Conservation (phyloP, 768 basidiomycete genomes). For the Phlegmacium glaucopus region DNA sequence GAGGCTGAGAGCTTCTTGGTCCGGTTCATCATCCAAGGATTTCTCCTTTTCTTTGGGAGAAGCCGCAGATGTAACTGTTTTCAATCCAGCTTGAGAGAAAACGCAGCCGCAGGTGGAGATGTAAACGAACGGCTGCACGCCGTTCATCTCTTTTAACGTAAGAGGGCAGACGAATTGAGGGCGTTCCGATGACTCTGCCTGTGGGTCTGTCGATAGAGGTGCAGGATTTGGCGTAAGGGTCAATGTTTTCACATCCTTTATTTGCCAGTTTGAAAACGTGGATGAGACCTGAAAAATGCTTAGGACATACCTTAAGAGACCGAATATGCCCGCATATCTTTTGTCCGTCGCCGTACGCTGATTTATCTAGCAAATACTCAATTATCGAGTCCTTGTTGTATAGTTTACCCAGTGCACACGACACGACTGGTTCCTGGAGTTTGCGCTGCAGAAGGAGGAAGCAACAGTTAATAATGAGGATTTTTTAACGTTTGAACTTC, state of each 20-base stretch:
- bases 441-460: conserved; percentile 47
- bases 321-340: conserved; percentile 91
- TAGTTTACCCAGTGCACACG: conserved; percentile 88
- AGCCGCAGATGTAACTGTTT: conserved; percentile 48
- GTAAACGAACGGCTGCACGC: conserved; percentile 84
- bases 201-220: conserved; percentile 36
- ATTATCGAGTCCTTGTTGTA: conserved; percentile 96
- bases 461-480: background rate
- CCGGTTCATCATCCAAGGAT: conserved; percentile 18
- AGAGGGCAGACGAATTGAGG: conserved; percentile 89
- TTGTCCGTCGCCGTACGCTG: conserved; percentile 86
- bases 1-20: conserved; percentile 38
- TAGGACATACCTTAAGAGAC: conserved; percentile 72
- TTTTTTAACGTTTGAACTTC: background rate
- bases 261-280: background rate
- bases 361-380: conserved; percentile 82
- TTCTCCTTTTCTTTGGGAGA: conserved; percentile 30
- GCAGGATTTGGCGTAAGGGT: conserved; percentile 75
- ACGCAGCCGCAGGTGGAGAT: conserved; percentile 85
- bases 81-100: conserved; percentile 82
- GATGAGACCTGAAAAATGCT: background rate
- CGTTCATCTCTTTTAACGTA: conserved; percentile 94
- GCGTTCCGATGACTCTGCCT: conserved; percentile 34
- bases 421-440: conserved; percentile 87
- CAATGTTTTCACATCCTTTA: conserved; percentile 82